Base-by-base conservation (phyloP, 257 asterid genomes). In the Cordia subcordata region DNA sequence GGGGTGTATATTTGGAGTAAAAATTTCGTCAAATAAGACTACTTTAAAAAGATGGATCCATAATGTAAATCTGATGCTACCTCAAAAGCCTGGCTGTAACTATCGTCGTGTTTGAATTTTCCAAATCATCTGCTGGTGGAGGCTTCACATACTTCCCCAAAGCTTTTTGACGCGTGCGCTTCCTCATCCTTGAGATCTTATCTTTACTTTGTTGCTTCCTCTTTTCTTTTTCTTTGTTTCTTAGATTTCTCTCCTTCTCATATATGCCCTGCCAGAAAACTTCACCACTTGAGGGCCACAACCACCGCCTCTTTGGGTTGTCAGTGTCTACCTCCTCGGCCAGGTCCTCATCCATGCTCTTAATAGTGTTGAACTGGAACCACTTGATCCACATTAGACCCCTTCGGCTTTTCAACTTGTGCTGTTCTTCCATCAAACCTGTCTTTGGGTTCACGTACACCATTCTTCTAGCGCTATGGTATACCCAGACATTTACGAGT, bases 261-360 rank as follows among this genome's bases (percentile, higher is more conserved):
- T 63, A 77, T 10, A 77, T 60, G 20, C 99, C 97, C 58, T 83
- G 86, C 96, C 97, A 90, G 62, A 80, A 80, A 13, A 93, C 77
- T 63, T 93, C 99, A 0, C 99, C 99, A 0, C 95, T 93, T 37
- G 72, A 79, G 0, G 96, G 95, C 97, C 99, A 93, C n/a, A 93
- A 72, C 91, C 95, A 72, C 61, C 82, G 85, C 55, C 72, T 67
- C 54, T 70, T 78, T 10, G 82, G 82, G 58, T 57, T 84, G 58
- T 89, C 96, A 0, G 77, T 22, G 49, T 93, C 96, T 0, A 65
- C 77, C 71, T 86, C 97, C 81, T 93, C 97, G 0, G 99, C 97
- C 37, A 90, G 70, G 62, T 89, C 97, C 71, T 87, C 94, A 18
- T 93, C 97, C 82, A 89, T 83, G 81, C 81, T 79, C 68, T 93